Evolutionary conservation across 2,329 filamentous ascomycete genomes (phyloP), one percentile per base, ranked within the genome.

Genomic region (Macrophomina tecta): DNA sequence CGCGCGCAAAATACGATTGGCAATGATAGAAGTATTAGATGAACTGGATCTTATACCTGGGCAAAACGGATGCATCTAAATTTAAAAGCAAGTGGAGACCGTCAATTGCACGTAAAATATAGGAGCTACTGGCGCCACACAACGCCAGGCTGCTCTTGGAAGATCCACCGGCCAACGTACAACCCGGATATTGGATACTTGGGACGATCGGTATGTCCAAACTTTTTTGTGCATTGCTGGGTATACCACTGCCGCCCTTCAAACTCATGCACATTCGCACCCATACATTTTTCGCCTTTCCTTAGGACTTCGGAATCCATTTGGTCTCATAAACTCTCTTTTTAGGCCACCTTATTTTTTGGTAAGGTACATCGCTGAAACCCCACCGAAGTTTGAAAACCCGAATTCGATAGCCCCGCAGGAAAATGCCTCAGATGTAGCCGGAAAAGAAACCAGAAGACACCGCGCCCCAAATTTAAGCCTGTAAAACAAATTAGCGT

Each of bases 381-480:
- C 46, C 53, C 53, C 46, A 55, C 64, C 45, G 23, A 62, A 45
- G 58, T 49, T 48, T 49, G 64, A 46, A 55, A 56, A 38, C 65
- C 58, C 32, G 58, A 60, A 63, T 62, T 63, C 65, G 58, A 67
- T 67, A 62, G 55, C 55, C 48, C 65, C 65, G 65, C 65, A 52
- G 52, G 56, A 55, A 67, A 67, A 67, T 67, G 65, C 65, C 48
- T 61, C 42, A 65, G 51, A 49, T 62, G 58, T 49, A 62, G 58
- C 58, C 58, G 58, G 58, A 66, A 58, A 66, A 62, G 65, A 67
- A 62, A 67, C 65, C 65, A 49, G 38, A 62, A 63, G 65, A 67
- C 65, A 62, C 55, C 64, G 30, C 64, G 42, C 34, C 53, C 32
- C 23, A 28, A 34, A 56, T 55, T 63, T 67, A 55, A 63, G 65